Percentiles rank a stretch among this genome's conserved stretches.
These are phyloP conservation scores for Metrosideros polymorpha DNA, from an alignment of 441 rosid genomes.

Conservation along the genomic window DNA sequence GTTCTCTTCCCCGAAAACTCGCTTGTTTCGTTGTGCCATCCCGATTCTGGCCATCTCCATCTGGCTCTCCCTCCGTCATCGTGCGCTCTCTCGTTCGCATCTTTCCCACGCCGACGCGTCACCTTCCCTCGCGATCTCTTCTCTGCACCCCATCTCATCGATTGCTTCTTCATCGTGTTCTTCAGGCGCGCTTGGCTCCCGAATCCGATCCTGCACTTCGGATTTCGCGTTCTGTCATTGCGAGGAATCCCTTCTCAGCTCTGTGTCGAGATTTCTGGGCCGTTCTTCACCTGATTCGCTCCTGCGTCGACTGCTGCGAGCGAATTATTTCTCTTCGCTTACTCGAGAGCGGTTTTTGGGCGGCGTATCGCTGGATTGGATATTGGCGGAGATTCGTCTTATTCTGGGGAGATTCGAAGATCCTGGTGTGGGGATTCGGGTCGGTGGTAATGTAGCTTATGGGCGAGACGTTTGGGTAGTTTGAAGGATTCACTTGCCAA, in stretches of 20 bases:
- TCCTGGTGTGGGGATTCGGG: neutral
- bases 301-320: neutral
- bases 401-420: neutral
- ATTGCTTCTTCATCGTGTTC: neutral
- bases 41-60: neutral
- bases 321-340: neutral
- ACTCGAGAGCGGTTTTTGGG: neutral
- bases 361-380: neutral
- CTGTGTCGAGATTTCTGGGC: neutral
- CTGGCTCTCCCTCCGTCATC: neutral
- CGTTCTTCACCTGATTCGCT: neutral
- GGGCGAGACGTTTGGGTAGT: neutral
- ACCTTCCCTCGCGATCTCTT: neutral
- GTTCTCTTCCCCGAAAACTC: neutral
- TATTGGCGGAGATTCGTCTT: neutral
- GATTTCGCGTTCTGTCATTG: neutral
- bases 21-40: neutral
- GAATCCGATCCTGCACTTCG: neutral
- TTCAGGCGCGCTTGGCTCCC: neutral
- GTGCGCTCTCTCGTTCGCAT: neutral
- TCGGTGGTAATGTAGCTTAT: neutral
- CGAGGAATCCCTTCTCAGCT: too few species aligned
- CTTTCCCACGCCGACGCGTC: neutral
- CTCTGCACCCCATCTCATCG: neutral
- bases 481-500: neutral